These are phyloP conservation scores for Kwoniella sp. DNA, from an alignment of 768 basidiomycete genomes.

Conservation along the genomic window DNA sequence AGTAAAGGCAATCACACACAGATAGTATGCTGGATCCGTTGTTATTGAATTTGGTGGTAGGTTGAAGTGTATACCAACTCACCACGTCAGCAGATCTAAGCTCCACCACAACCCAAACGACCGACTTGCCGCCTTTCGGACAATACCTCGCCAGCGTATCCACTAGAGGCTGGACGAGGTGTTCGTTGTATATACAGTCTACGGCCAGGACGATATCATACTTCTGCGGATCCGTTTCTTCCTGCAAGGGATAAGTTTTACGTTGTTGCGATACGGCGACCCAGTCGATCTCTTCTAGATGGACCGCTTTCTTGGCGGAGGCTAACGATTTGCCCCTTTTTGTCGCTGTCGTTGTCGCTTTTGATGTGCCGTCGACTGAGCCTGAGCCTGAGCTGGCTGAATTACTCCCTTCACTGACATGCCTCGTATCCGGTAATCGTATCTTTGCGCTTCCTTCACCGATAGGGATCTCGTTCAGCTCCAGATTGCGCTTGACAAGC, in stretches of 20 bases:
- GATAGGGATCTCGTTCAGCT: slow-evolving; percentile 31
- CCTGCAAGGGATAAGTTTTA: slow-evolving; percentile 7
- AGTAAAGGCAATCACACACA: background rate
- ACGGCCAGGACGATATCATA: slow-evolving; percentile 50
- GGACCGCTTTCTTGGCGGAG: slow-evolving; percentile 12
- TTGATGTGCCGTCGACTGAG: background rate
- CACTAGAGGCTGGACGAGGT: slow-evolving; percentile 49
- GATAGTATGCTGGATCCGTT: too few species aligned
- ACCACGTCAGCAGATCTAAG: slow-evolving; percentile 53
- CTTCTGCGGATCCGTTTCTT: background rate
- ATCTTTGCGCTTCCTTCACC: background rate
- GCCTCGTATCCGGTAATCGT: too few species aligned
- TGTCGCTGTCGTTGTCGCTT: background rate
- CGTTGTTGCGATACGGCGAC: slow-evolving; percentile 28
- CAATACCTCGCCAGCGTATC: slow-evolving; percentile 45
- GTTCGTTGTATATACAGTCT: slow-evolving; percentile 55
- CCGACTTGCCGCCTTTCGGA: slow-evolving; percentile 28
- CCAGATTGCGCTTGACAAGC: slow-evolving; percentile 46
- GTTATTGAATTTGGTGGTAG: too few species aligned
- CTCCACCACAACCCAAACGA: slow-evolving; percentile 52
- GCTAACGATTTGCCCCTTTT: background rate
- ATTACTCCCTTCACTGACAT: too few species aligned
- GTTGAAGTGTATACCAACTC: slow-evolving; percentile 24
- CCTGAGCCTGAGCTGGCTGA: background rate
- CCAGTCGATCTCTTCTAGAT: slow-evolving; percentile 53